phyloP scores from a whole-genome alignment of 257 asterid species.

The Solanum sejunctum region DNA sequence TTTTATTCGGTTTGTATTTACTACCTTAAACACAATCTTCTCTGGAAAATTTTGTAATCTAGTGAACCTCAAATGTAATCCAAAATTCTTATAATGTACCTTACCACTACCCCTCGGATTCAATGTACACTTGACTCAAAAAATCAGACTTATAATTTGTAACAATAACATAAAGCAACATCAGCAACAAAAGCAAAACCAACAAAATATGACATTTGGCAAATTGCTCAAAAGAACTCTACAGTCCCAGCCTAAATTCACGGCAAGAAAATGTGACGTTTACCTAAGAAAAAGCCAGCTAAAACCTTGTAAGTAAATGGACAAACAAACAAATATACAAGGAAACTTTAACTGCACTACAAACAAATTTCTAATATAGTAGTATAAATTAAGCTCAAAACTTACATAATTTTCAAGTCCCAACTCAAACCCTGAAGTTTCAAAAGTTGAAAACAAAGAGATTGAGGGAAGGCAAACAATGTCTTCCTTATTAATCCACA shows the following conservation, averaged over 20 bases:
- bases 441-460: not conserved
- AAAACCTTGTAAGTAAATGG: not conserved
- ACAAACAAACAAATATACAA: not conserved
- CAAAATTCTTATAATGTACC: not conserved
- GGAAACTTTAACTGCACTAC: not conserved
- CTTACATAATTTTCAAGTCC: not conserved
- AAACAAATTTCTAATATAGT: not conserved
- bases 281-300: not conserved
- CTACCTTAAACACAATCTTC: not conserved
- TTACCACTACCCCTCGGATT: not conserved
- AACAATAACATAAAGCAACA: not conserved
- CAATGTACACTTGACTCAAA: not conserved
- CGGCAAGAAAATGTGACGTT: not conserved
- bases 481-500: not conserved
- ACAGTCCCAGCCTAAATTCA: not conserved
- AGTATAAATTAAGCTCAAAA: not conserved
- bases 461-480: not conserved
- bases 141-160: not conserved
- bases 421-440: not conserved
- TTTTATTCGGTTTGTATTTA: not conserved
- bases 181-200: not conserved
- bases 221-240: not conserved
- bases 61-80: not conserved
- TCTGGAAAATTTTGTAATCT: not conserved
- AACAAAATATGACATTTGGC: not conserved